phyloP scores from a whole-genome alignment of 179 eudicot species.

The Gypsophila paniculata region DNA sequence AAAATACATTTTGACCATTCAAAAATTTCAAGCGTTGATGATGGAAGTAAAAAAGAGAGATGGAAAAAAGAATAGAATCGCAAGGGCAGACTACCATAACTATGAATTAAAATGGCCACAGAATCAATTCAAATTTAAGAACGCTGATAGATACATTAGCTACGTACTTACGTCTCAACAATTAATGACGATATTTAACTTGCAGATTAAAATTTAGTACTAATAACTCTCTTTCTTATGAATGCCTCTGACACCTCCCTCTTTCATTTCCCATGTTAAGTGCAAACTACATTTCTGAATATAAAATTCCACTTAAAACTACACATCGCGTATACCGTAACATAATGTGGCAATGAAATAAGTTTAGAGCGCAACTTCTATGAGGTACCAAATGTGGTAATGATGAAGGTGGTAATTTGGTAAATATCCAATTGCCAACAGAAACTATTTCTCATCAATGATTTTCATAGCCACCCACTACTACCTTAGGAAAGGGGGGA shows the following conservation, averaged over 20 bases:
- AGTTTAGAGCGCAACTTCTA: not conserved
- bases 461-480: not conserved
- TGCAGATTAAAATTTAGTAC: not conserved
- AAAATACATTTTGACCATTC: not conserved
- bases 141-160: not conserved
- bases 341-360: slow-evolving; percentile 1
- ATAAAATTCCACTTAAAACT: not conserved
- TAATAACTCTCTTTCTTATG: not conserved
- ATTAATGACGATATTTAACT: not conserved
- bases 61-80: not conserved
- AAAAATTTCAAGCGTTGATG: slow-evolving; percentile 1
- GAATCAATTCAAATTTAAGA: not conserved
- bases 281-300: not conserved
- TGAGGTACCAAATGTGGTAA: not conserved
- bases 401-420: not conserved
- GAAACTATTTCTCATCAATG: not conserved
- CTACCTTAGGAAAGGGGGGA: not conserved
- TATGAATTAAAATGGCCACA: not conserved
- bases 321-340: not conserved
- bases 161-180: not conserved
- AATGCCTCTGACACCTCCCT: slow-evolving; percentile 4
- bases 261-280: not conserved
- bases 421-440: slow-evolving; percentile 5
- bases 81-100: not conserved
- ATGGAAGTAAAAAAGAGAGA: not conserved